Percentiles rank a stretch among this genome's conserved stretches.
Conservation (phyloP, 257 asterid genomes). For the Primulina tabacum region DNA sequence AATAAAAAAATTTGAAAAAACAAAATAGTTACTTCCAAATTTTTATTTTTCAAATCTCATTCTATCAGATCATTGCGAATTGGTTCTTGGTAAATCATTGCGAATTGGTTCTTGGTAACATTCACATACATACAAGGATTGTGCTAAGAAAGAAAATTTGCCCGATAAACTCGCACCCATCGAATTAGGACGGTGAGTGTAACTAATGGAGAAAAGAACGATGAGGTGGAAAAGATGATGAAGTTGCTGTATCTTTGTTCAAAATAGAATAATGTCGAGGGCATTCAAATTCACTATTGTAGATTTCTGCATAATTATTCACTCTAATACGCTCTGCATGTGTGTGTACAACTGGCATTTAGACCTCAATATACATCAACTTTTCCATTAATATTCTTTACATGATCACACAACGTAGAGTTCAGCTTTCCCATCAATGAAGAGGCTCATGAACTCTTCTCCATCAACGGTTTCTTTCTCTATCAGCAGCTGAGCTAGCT, state of each 20-base stretch:
- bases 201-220: too few species aligned
- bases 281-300: background rate
- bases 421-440: constrained; percentile 93
- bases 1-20: too few species aligned
- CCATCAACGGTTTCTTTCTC: constrained; percentile 98
- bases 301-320: background rate
- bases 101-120: too few species aligned
- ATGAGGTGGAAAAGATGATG: background rate
- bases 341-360: constrained; percentile 15
- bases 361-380: constrained; percentile 26
- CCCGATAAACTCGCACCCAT: too few species aligned
- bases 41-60: too few species aligned
- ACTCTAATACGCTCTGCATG: background rate
- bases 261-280: background rate
- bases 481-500: constrained; percentile 76
- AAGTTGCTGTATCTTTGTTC: background rate
- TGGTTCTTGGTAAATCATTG: too few species aligned
- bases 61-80: too few species aligned
- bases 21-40: too few species aligned
- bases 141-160: too few species aligned
- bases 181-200: too few species aligned
- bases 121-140: too few species aligned
- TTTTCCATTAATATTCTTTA: background rate
- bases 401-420: constrained; percentile 50
- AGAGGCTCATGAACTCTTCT: constrained; percentile 97